Conservation (phyloP, 768 basidiomycete genomes). For the Tulasnella sp. region DNA sequence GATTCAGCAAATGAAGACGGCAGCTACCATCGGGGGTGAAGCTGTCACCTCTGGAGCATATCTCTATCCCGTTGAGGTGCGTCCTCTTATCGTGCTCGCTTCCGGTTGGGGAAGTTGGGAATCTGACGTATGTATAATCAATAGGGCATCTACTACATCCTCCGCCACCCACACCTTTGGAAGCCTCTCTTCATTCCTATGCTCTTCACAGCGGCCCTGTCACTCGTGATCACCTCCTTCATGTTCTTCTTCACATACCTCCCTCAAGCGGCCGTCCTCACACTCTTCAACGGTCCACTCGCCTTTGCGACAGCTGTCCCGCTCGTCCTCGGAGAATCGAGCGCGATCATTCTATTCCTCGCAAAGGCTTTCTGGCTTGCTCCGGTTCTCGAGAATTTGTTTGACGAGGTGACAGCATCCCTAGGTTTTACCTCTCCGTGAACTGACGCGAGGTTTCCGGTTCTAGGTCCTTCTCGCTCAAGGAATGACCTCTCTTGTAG, state of each 20-base stretch:
- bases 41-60: constrained; percentile 14
- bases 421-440: not conserved
- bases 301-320: constrained; percentile 44
- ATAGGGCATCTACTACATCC: constrained; percentile 17
- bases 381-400: constrained; percentile 33
- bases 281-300: constrained; percentile 51
- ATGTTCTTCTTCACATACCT: constrained; percentile 51
- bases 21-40: constrained; percentile 9
- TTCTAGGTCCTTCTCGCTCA: constrained; percentile 28
- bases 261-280: constrained; percentile 54
- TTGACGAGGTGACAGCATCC: constrained; percentile 42
- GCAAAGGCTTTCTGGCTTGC: constrained; percentile 37
- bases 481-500: constrained; percentile 32
- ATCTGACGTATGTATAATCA: too few relatives aligned
- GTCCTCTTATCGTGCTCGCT: not conserved
- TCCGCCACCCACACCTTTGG: constrained; percentile 17
- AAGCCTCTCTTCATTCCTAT: constrained; percentile 15
- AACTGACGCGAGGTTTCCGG: not conserved
- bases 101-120: not conserved
- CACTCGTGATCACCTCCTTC: constrained; percentile 20
- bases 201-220: constrained; percentile 12
- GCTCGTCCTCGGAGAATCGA: constrained; percentile 34
- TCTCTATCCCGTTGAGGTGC: constrained; percentile 16
- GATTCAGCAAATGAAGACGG: not conserved
- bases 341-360: constrained; percentile 33